A percentile compares a stretch with the other conserved stretches of the same genome.
These are phyloP conservation scores for Fusarium stilboides DNA, from an alignment of 2,329 filamentous ascomycete genomes.

Conservation along the genomic window DNA sequence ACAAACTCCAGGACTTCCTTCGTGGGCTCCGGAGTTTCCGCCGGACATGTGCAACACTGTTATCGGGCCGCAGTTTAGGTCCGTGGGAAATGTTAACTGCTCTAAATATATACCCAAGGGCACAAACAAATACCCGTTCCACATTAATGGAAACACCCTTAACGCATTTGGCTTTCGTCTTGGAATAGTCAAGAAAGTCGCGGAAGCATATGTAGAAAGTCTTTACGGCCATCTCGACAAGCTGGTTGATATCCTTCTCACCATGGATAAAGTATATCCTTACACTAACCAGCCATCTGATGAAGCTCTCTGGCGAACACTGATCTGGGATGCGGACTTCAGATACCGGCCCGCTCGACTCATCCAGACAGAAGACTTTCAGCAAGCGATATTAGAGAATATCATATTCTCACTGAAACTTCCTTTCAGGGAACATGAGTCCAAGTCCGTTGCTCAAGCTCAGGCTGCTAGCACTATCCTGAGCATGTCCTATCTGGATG, in stretches of 20 bases:
- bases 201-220: neutral
- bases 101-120: neutral
- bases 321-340: conserved; percentile 1
- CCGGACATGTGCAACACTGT: neutral
- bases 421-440: neutral
- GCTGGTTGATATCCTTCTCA: neutral
- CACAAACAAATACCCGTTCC: neutral
- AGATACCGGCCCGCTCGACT: neutral
- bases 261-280: neutral
- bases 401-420: neutral
- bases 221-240: neutral
- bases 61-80: neutral
- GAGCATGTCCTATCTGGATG: neutral
- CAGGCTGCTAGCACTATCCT: fast-evolving
- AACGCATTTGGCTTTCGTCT: neutral
- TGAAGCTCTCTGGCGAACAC: conserved; percentile 9
- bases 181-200: neutral
- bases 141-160: fast-evolving
- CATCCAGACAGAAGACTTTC: neutral
- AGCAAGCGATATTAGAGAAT: neutral
- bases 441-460: neutral
- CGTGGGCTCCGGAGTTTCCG: conserved; percentile 4
- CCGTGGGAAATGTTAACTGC: neutral
- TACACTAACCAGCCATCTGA: neutral
- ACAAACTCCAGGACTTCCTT: neutral